Evolutionary conservation across 2,329 filamentous ascomycete genomes (phyloP).

Genomic region (Botryotinia globosa): DNA sequence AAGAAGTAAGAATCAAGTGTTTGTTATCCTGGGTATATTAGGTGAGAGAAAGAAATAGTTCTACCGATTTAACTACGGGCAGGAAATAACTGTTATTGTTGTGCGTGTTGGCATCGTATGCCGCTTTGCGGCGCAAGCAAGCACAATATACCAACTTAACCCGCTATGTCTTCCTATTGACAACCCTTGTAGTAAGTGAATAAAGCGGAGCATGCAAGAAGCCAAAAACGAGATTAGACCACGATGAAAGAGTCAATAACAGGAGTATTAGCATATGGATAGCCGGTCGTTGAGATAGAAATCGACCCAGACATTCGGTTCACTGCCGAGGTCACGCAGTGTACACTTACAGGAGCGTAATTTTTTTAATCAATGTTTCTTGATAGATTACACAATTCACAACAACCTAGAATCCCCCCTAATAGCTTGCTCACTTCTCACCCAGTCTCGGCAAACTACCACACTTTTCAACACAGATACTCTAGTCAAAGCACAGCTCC

Average conservation of each 20-base stretch:
- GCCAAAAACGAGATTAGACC: background rate
- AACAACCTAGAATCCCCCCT: background rate
- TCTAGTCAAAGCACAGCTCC: too few relatives aligned
- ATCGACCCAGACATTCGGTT: background rate
- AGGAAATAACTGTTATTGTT: background rate
- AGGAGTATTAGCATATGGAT: background rate
- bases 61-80: background rate
- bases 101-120: background rate
- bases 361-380: rapidly evolving
- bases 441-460: background rate
- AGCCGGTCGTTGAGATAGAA: background rate
- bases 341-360: background rate
- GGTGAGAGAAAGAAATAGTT: background rate
- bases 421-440: background rate
- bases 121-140: background rate
- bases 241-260: background rate
- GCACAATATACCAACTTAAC: background rate
- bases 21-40: background rate
- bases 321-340: background rate
- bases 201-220: background rate
- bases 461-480: background rate
- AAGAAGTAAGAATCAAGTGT: background rate
- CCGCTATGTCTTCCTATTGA: background rate
- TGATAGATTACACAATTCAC: background rate
- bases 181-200: background rate